Base-by-base conservation (phyloP, 2,329 filamentous ascomycete genomes). In the Aspergillus novofumigatus region DNA sequence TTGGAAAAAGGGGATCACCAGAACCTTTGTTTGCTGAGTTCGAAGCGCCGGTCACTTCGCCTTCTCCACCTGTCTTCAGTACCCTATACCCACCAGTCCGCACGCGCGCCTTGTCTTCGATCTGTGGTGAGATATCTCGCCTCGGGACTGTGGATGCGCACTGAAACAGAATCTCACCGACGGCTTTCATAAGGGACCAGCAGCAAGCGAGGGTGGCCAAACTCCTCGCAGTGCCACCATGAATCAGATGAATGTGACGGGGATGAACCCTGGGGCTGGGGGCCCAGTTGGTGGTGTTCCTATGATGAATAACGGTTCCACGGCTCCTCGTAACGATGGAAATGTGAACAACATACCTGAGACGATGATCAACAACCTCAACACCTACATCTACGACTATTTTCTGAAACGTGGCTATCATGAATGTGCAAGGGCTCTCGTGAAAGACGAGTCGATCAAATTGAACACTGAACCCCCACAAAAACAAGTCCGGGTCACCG, bases 401-500 rank as follows among this genome's bases (percentile, higher is more conserved):
- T 93, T 97, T 63, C 80, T 97, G 64, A 91, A 90, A 69, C 89
- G 91, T 73, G 84, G 86, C 65, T 91, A 96, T 83, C 88, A 84
- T 70, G 90, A 94, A 63, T 88, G 90, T 71, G 94, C 94, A 63
- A 86, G 91, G 65, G 83, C 87, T 51, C 81, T 96, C 59, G 77
- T 90, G 55, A 81, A 83, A 48, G 84, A 89, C 62, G 82, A 88
- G 69, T 72, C 70, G 38, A 70, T 76, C 67, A 85, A 82, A 58
- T 78, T 91, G 62, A 89, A 87, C 66, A 78, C 72, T 10, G 73
- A 72, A 26, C 66, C 69, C 79, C 86, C 48, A 77, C 81, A 55
- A 90, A 90, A 68, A 87, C 87, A 55, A 89, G 85, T 66, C 85
- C 88, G n/a, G 84, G 83, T 60, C 83, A 82, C 56, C 85, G 86